Evolutionary conservation across 176 grass and related monocot genomes (phyloP).

Genomic region (Hordeum vulgare): DNA sequence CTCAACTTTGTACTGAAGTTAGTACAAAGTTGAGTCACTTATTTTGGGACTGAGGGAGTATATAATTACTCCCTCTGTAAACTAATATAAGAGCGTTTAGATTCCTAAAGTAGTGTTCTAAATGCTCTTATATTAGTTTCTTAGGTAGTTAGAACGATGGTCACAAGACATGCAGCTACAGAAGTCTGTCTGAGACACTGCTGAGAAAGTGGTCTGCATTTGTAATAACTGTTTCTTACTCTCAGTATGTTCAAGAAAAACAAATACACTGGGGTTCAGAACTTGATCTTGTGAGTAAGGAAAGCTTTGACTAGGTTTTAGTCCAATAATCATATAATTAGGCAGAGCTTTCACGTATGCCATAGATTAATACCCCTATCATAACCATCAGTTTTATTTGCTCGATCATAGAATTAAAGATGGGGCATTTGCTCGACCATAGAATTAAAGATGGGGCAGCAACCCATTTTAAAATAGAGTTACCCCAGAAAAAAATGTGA

Average conservation of each 20-base stretch:
- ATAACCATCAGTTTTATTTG: neutral
- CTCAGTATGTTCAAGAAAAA: slow-evolving; percentile 3
- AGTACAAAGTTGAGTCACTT: no score
- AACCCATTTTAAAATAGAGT: neutral
- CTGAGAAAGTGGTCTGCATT: neutral
- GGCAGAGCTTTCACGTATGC: neutral
- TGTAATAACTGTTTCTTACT: slow-evolving; percentile 1
- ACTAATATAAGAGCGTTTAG: no score
- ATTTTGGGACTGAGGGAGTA: no score
- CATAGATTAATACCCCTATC: neutral
- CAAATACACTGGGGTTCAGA: neutral
- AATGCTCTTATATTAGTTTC: no score
- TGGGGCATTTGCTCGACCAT: neutral
- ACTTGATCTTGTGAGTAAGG: neutral
- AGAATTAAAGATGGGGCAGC: neutral
- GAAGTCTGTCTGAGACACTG: neutral
- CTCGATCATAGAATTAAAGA: neutral
- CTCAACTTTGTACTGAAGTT: no score
- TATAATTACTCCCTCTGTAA: no score
- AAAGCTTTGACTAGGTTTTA: neutral
- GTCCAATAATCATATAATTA: neutral
- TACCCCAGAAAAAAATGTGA: neutral
- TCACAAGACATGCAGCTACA: neutral
- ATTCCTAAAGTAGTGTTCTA: no score
- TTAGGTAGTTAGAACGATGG: neutral